Evolutionary conservation across 768 basidiomycete species (phyloP).

Genomic region (Agaricus subrufescens): DNA sequence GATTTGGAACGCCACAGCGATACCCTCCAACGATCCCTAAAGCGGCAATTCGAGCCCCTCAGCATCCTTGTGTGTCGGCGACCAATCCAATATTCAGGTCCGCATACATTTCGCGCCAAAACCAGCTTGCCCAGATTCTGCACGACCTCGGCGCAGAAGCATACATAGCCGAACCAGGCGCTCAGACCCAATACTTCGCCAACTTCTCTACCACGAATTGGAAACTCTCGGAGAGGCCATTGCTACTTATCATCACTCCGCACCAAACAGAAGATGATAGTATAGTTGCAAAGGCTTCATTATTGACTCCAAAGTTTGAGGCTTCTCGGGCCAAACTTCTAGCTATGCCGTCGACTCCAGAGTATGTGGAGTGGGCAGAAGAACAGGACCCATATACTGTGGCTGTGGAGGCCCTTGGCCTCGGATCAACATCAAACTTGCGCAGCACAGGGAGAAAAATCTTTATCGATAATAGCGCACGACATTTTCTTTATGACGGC

Average conservation of each 20-base stretch:
- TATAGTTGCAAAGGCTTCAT: constrained; percentile 39
- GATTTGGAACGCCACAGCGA: neutral
- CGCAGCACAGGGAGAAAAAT: constrained; percentile 32
- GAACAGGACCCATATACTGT: constrained; percentile 60
- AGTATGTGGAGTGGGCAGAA: constrained; percentile 61
- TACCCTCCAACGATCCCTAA: neutral
- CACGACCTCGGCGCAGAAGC: constrained; percentile 50
- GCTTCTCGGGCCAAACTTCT: constrained; percentile 62
- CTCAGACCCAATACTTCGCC: constrained; percentile 66
- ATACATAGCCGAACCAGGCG: constrained; percentile 78
- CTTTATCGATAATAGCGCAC: constrained; percentile 55
- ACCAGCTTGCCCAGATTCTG: constrained; percentile 44
- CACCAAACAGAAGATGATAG: constrained; percentile 8
- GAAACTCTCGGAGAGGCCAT: constrained; percentile 74
- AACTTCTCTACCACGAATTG: constrained; percentile 63
- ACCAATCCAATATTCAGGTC: constrained; percentile 39
- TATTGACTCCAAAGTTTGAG: constrained; percentile 80
- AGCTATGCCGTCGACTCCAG: constrained; percentile 39
- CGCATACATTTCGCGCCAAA: constrained; percentile 53
- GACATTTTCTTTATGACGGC: constrained; percentile 64
- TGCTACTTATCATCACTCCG: constrained; percentile 63
- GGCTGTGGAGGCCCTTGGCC: constrained; percentile 28
- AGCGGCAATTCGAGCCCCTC: constrained; percentile 29
- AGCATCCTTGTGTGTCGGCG: constrained; percentile 2
- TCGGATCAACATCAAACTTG: constrained; percentile 1